A percentile compares a stretch with the other conserved stretches of the same genome.
These are phyloP conservation scores for Mortierella sp. DNA, from an alignment of 371 early-diverging fungal genomes.

Conservation along the genomic window DNA sequence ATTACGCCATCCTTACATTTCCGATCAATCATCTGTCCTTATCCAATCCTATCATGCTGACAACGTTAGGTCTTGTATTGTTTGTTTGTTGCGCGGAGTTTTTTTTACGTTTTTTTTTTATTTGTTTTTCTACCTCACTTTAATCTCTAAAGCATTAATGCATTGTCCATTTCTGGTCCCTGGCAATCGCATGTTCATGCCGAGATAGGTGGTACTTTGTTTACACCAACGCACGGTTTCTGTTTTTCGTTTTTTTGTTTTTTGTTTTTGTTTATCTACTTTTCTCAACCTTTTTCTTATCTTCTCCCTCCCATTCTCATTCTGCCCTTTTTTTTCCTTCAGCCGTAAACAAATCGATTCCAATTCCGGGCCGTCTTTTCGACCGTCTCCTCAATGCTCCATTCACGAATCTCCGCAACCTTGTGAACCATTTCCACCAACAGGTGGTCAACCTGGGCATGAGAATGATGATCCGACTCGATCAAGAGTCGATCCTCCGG, in stretches of 20 bases:
- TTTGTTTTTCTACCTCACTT: neutral
- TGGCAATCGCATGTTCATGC: too few species aligned
- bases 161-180: too few species aligned
- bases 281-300: neutral
- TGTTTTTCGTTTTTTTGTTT: neutral
- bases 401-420: constrained; percentile 76
- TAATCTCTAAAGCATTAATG: neutral
- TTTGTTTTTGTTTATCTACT: neutral
- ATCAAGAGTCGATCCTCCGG: constrained; percentile 84
- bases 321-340: neutral
- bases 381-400: constrained; percentile 71
- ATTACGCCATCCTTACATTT: neutral
- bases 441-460: constrained; percentile 63
- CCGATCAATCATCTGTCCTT: too few species aligned
- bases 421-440: constrained; percentile 71
- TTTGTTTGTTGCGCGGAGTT: neutral
- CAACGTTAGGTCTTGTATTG: neutral
- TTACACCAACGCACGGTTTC: neutral
- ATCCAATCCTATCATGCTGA: neutral
- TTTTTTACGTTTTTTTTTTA: too few species aligned
- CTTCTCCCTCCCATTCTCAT: neutral
- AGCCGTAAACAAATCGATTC: constrained; percentile 65
- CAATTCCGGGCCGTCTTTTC: constrained; percentile 73
- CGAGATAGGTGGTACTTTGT: neutral
- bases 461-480: constrained; percentile 86